These are phyloP conservation scores for Aspergillus glaucus DNA, from an alignment of 2,329 filamentous ascomycete genomes.

Conservation along the genomic window DNA sequence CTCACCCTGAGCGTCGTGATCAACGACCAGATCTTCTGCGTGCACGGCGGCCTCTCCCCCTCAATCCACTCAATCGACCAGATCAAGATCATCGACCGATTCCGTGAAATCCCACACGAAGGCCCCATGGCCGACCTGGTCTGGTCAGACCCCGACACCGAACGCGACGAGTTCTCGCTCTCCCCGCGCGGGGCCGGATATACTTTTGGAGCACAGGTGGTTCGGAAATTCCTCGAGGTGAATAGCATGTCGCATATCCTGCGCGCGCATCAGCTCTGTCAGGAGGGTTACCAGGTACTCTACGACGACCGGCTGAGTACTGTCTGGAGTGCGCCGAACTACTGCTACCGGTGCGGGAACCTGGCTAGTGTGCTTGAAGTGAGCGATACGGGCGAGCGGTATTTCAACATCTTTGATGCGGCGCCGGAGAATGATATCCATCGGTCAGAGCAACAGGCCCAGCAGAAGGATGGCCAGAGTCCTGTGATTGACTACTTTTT, in stretches of 20 bases:
- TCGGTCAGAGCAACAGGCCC: slow-evolving; percentile 70
- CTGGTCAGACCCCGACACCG: slow-evolving; percentile 97
- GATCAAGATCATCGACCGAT: slow-evolving; percentile 98
- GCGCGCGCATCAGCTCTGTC: slow-evolving; percentile 95
- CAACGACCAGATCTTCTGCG: slow-evolving; percentile 98
- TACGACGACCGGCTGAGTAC: slow-evolving; percentile 93
- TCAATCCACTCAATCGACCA: slow-evolving; percentile 98
- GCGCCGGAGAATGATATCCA: slow-evolving; percentile 88
- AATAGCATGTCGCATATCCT: slow-evolving; percentile 98
- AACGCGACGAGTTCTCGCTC: slow-evolving; percentile 92
- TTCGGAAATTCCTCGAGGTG: slow-evolving; percentile 95
- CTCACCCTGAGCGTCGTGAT: slow-evolving; percentile 95
- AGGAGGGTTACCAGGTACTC: slow-evolving; percentile 94
- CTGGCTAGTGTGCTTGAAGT: slow-evolving; percentile 96
- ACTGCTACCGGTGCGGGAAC: slow-evolving; percentile 93
- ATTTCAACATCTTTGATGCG: slow-evolving; percentile 96
- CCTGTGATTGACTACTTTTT: slow-evolving; percentile 67
- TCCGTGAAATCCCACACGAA: slow-evolving; percentile 96
- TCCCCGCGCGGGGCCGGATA: slow-evolving; percentile 92
- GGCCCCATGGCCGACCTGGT: slow-evolving; percentile 99
- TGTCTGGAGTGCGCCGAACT: slow-evolving; percentile 96
- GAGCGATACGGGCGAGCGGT: slow-evolving; percentile 83
- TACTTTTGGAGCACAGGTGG: slow-evolving; percentile 94
- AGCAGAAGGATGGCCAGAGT: slow-evolving; percentile 65
- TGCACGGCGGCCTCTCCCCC: slow-evolving; percentile 84